Evolutionary conservation across 495 filamentous ascomycete species (phyloP), one percentile per base, ranked within the genome.

Genomic region (Aspergillus saccharolyticus): DNA sequence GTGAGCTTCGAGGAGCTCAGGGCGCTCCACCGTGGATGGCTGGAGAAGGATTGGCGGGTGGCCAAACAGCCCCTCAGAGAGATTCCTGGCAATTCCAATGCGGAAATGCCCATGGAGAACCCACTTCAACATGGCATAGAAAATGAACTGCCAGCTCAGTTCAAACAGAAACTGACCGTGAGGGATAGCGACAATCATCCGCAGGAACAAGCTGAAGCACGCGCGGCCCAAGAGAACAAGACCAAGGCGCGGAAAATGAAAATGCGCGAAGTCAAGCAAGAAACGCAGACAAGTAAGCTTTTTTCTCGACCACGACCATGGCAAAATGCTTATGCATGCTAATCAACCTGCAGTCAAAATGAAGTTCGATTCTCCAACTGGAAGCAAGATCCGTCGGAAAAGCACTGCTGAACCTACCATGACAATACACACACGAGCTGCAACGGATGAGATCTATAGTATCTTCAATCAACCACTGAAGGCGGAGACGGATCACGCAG

Each of bases 361-460:
- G 51, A 97, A 96, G 57, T 78, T 97, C 44, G 88, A 89, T 60
- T 97, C 91, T 12, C 91, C 91, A 1, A 87, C 88, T 0, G 82
- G 83, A 15, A 83, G 84, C 1, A 96, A 91, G 67, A 80, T 90
- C 24, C 86, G 80, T 44, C 79, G 83, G 48, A 92, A 89, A 74
- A 89, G 87, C 68, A 80, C 82, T 14, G 70, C 81, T 2, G 91
- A 96, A 66, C 89, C 91, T 22, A 98, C 94, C 1, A 97, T 98
- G 92, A 98, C 94, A 1, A 82, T 98, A 60, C 89, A 97, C 66
- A 98, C 94, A 17, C 89, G 85, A 52, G 93, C 92, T 53, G 94
- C 94, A 1, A 96, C 91, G 49, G 92, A 97, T 65, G 95, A 97
- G 60, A 97, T 98, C 49, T 96, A 97, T 69, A 90, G 89, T 58